Base-by-base conservation (phyloP, 768 basidiomycete species). In the Leccinum longicurvipes region DNA sequence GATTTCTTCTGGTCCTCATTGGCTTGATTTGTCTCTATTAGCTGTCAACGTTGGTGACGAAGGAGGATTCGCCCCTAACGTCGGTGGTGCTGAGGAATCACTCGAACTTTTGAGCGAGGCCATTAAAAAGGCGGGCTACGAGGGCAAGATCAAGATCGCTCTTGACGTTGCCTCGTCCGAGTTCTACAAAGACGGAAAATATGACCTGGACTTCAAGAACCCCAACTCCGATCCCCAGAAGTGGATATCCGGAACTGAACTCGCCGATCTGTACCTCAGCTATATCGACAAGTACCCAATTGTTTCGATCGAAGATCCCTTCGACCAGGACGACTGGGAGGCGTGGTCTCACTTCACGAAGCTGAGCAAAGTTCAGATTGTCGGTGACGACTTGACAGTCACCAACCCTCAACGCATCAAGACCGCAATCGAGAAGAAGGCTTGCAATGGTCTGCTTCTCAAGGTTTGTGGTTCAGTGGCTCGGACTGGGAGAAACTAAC, bases 161-260 rank as follows among this genome's bases (percentile, higher is more conserved):
- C 91, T 99, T 62, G 96, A 97, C 67, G 95, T 97, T 62, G 97
- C 97, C 54, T 97, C 95, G 2, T 98, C 96, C 73, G 97, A 99
- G 76, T 99, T 99, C 83, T 99, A 93, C 87, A 98, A 97, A 85
- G 94, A 98, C 6, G 96, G 95, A 66, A 98, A 98, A 79, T 99
- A 99, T 76, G 96, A 98, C 70, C 77, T 98, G 59, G 94, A 98
- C 81, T 94, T 93, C 83, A 94, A 99, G 84, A 98, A 98, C 85
- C 91, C 96, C 74, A 97, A 99, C 81, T 97, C 95, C 50, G 96
- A 99, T 78, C 83, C 91, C 44, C 87, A 85, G 77, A 96, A 98
- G 76, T 97, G 91, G 93, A 89, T 98, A 76, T 79, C 90, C 34
- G 97, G 96, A 61, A 77, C 79, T 50, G 83, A 98, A 78, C 93